Base-by-base conservation (phyloP, 768 basidiomycete genomes). In the Termitomyces eurrhizus region DNA sequence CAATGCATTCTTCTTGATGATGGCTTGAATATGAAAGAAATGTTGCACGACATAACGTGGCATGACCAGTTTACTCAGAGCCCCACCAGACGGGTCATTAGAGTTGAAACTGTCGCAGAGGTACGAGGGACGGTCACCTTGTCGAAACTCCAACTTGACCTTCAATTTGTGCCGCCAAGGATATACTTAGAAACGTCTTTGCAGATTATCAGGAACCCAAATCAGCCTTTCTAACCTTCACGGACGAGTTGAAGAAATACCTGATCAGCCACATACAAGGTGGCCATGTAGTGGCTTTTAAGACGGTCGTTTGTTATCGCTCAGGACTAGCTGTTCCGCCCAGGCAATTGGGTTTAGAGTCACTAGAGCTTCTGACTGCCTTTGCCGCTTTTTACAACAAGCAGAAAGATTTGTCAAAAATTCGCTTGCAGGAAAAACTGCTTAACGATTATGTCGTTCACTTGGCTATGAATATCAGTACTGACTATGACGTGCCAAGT, bases 241-340 rank as follows among this genome's bases (percentile, higher is more conserved):
- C 66, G 42, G 58, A 64, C 0, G 64, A 60, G 35, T 71, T 90
- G 52, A 66, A 64, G 16, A 64, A 68, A 7, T 69, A 63, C 8
- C 73, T 90, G 52, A 65, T 54, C 0, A 60, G 69, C 0, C 67
- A 69, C 57, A 84, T 83, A 2, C 58, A 42, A 5, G 78, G 87
- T 60, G 65, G 72, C 0, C 72, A 77, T 36, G 86, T 90, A 11
- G 89, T 74, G 1, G 84, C 80, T 1, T 89, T 90, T 79, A 92
- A 93, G 70, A 90, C 89, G 11, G 80, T 91, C 48, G 78, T 84
- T 1, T 90, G 89, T 71, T 92, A 93, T 68, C 83, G 91, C 52
- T 89, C 89, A 0, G 91, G 91, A 2, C 75, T 93, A 49, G 77
- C 85, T 65, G 77, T 93, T 32, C 67, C 72, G 3, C 61, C 73